A percentile compares a stretch with the other conserved stretches of the same genome.
Evolutionary conservation across 202 grass and related monocot species (phyloP).

Genomic region (Musa balbisiana): DNA sequence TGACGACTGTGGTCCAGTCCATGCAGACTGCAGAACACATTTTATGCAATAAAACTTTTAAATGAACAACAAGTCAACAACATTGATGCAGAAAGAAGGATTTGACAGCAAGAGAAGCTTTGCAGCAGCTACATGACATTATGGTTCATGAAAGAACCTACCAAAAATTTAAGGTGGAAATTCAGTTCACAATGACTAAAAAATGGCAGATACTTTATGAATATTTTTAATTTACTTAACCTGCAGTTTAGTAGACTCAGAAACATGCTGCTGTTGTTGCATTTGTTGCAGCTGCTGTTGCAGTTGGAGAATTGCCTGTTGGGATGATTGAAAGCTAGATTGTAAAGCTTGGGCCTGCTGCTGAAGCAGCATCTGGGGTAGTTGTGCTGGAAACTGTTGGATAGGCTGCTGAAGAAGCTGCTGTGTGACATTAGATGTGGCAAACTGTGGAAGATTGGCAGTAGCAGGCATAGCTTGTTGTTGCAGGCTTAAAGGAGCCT

Average conservation of each 20-base stretch:
- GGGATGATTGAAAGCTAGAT: slow-evolving; percentile 94
- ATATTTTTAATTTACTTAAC: slow-evolving; percentile 29
- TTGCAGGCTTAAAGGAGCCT: slow-evolving; percentile 49
- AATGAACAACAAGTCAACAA: not conserved
- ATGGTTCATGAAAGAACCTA: not conserved
- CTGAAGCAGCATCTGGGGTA: slow-evolving; percentile 86
- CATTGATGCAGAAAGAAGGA: not conserved
- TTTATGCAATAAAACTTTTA: not conserved
- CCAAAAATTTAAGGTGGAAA: not conserved
- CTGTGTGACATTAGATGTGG: slow-evolving; percentile 32
- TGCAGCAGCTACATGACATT: no score
- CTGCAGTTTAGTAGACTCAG: slow-evolving; percentile 60
- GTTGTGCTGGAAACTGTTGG: slow-evolving; percentile 66
- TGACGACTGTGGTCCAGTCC: slow-evolving; percentile 36
- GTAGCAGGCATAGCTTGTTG: slow-evolving; percentile 50
- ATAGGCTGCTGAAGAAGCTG: slow-evolving; percentile 73
- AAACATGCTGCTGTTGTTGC: slow-evolving; percentile 54
- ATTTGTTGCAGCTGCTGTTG: slow-evolving; percentile 92
- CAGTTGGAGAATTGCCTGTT: slow-evolving; percentile 91
- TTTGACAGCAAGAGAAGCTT: not conserved
- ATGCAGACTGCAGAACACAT: slow-evolving; percentile 20
- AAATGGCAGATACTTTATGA: slow-evolving; percentile 1
- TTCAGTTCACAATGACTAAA: not conserved
- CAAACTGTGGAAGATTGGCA: slow-evolving; percentile 49
- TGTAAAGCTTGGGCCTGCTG: slow-evolving; percentile 88